phyloP scores from a whole-genome alignment of 1,284 basidiomycete species.

The Ganoderma leucocontextum region DNA sequence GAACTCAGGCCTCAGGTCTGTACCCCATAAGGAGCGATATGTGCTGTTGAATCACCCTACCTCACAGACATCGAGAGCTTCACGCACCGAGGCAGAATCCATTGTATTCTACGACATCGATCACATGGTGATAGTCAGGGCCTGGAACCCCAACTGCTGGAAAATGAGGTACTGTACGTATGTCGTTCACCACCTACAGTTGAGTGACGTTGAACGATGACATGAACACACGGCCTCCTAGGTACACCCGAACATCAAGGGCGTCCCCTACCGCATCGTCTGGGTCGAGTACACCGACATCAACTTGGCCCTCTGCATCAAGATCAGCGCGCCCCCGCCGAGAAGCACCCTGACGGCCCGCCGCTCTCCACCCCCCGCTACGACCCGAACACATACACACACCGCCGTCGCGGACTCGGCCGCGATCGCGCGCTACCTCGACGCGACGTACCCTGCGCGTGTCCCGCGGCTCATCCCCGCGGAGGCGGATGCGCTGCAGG shows the following conservation, averaged over 20 bases:
- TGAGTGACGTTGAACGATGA: too few relatives aligned
- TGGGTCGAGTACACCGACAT: constrained; percentile 46
- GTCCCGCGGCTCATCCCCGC: constrained; percentile 31
- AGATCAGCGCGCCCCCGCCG: constrained; percentile 35
- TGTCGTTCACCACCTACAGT: not conserved
- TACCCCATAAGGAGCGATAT: not conserved
- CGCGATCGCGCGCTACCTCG: constrained; percentile 43
- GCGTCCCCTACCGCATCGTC: constrained; percentile 39
- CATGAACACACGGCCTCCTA: constrained; percentile 8
- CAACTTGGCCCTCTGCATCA: constrained; percentile 32
- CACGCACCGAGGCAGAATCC: constrained; percentile 4
- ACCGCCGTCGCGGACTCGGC: constrained; percentile 37
- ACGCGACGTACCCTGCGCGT: constrained; percentile 38
- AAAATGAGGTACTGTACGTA: constrained; percentile 40
- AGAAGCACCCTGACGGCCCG: constrained; percentile 27
- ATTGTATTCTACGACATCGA: constrained; percentile 44
- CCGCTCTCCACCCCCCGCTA: constrained; percentile 38
- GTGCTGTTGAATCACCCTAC: not conserved
- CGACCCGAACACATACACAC: constrained; percentile 36
- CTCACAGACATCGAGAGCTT: not conserved
- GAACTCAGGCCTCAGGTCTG: not conserved
- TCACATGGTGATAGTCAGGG: constrained; percentile 24
- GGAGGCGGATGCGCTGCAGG: constrained; percentile 37
- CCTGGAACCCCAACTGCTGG: constrained; percentile 44
- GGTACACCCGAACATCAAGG: constrained; percentile 42